Conservation (phyloP, 2,329 filamentous ascomycete species). For the Bisporella sp. region DNA sequence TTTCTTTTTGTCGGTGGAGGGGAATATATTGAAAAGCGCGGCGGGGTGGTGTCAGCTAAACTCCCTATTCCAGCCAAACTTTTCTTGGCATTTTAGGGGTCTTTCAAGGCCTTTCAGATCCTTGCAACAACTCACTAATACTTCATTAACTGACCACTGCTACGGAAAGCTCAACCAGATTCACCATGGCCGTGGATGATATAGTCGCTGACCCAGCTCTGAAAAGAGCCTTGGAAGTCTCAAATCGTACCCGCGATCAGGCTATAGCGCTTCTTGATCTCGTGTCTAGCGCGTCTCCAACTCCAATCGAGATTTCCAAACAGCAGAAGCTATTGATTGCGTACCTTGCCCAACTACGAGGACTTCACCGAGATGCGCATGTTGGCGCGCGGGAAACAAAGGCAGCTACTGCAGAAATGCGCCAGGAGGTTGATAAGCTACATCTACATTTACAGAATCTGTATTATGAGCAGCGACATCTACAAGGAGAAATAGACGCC, state of each 20-base stretch:
- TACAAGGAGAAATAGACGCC: conserved; percentile 81
- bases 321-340: conserved; percentile 76
- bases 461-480: conserved; percentile 89
- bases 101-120: too few species aligned
- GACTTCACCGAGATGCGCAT: conserved; percentile 75
- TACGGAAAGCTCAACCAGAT: too few species aligned
- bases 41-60: neutral
- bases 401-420: conserved; percentile 73
- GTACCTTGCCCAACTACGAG: conserved; percentile 72
- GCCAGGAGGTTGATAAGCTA: conserved; percentile 84
- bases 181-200: conserved; percentile 44
- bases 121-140: too few species aligned
- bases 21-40: neutral
- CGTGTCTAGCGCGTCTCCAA: conserved; percentile 42
- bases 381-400: conserved; percentile 82
- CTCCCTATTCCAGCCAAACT: neutral
- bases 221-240: conserved; percentile 61
- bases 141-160: too few species aligned
- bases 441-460: conserved; percentile 93
- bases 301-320: conserved; percentile 56
- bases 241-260: conserved; percentile 66
- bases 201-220: conserved; percentile 61
- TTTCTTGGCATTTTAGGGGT: too few species aligned
- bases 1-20: neutral
- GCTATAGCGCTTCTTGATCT: conserved; percentile 61